Evolutionary conservation across 768 basidiomycete genomes (phyloP), one percentile per base, ranked within the genome.

Genomic region (Tulasnella calospora): DNA sequence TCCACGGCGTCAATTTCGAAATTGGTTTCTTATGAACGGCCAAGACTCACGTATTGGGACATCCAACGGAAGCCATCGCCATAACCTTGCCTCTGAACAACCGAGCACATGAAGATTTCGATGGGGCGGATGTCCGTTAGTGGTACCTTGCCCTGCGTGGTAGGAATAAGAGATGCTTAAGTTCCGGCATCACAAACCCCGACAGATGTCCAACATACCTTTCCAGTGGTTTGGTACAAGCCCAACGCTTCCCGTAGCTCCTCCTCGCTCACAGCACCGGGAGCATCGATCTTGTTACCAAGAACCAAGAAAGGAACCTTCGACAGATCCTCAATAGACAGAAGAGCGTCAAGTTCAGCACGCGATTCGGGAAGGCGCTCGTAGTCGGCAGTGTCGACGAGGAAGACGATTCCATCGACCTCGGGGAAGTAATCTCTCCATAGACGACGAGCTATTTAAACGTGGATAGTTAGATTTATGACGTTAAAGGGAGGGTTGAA

Each of bases 391-490:
- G 91, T 94, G 87, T 99, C 98, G 79, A 99, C 96, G 78, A 99
- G 88, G 90, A 99, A 99, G 83, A 99, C 91, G 82, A 99, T 98
- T 23, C 95, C 97, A 82, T 99, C 96, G 61, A 99, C 98, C 85
- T 99, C 98, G 73, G 98, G 98, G 91, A 99, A 99, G 87, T 99
- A 99, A 86, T 99, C 96, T 79, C 96, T 91, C 98, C 98, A 99
- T 84, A 99, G 92, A 81, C 98, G 94, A 81, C 98, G 96, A 76
- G 98, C 98, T 90, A 82, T 33, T 27, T 33, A 13, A 30, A 72
- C 35, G 73, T 47, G 73, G 61, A 27, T 27, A 9, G 61, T 57
- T 36, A 35, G 61, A 57, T 41, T 38, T 15, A 72, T 40, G 71
- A 33, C 35, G n/a, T 46, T 36, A n/a, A 30, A 8, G 13, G 27